These are phyloP conservation scores for Eremomyces bilateralis DNA, from an alignment of 495 filamentous ascomycete species.

Conservation along the genomic window DNA sequence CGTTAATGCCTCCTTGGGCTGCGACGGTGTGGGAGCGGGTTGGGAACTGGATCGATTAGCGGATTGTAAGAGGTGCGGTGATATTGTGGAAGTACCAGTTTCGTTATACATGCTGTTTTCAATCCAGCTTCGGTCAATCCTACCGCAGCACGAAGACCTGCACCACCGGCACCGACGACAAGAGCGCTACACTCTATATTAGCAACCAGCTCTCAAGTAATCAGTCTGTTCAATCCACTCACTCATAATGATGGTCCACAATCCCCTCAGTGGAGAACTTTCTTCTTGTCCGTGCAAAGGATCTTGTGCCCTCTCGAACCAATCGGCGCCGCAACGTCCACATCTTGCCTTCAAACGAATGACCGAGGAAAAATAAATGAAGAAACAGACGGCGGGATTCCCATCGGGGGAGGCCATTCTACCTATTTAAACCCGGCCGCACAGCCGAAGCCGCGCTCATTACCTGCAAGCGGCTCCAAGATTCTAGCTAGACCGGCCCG, in stretches of 20 bases:
- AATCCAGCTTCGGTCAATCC: slow-evolving; percentile 94
- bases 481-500: too few relatives aligned
- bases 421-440: too few relatives aligned
- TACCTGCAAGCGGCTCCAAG: too few relatives aligned
- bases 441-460: too few relatives aligned
- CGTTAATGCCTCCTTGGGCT: slow-evolving; percentile 87
- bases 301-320: too few relatives aligned
- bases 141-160: slow-evolving; percentile 88
- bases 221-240: neutral
- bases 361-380: too few relatives aligned
- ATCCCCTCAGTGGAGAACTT: too few relatives aligned
- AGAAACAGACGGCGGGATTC: too few relatives aligned
- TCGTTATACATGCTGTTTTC: slow-evolving; percentile 96
- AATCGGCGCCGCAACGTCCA: too few relatives aligned
- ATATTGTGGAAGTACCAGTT: slow-evolving; percentile 31
- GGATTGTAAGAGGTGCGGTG: neutral
- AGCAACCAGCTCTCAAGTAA: neutral
- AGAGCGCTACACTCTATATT: slow-evolving; percentile 31
- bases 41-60: slow-evolving; percentile 35
- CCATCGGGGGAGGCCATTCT: too few relatives aligned
- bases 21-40: slow-evolving; percentile 93
- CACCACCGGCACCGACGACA: slow-evolving; percentile 87
- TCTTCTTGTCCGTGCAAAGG: too few relatives aligned
- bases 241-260: slow-evolving; percentile 7
- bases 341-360: too few relatives aligned